Evolutionary conservation across 495 filamentous ascomycete species (phyloP), one percentile per base, ranked within the genome.

Genomic region (Extremus antarcticus): DNA sequence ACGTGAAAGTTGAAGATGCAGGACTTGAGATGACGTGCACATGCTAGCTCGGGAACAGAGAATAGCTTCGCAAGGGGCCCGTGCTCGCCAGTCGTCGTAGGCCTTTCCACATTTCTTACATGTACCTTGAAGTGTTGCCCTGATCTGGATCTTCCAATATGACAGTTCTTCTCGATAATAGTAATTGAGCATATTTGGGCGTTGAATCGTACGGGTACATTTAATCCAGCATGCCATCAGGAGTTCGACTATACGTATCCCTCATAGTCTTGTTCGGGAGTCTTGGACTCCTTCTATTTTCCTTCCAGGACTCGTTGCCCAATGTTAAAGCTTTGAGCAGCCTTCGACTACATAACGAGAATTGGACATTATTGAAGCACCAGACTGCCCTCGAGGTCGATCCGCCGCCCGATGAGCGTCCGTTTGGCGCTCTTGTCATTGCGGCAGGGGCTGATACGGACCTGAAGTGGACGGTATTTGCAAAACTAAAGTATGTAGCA

Each of bases 401-500:
- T 25, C 49, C 49, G 7, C 52, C 43, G 10, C 52, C 52, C 3
- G 41, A 47, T 3, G 17, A 25, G 24, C 41, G 29, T 9, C 52
- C 52, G 2, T 47, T 25, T 21, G 52, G 52, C 2, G 52, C 52
- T 2, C 11, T 55, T 7, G 43, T 55, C 16, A 41, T 41, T 8
- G 52, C 52, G 11, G 40, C 52, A n/a, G 39, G 24, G 29, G 13
- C 22, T 1, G 21, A 8, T 15, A 48, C 40, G 2, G 52, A 55
- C 38, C 25, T 55, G 11, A 7, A 25, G 16, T 55, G 52, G 52
- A 55, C 40, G 10, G 35, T 47, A 2, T 47, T 32, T 20, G 11
- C 40, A 8, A 48, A 55, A 39, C 8, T 50, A 8, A 55, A 47
- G 52, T 55, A 4, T 17, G 52, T 53, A 25, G 4, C 46, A 9